phyloP scores from a whole-genome alignment of 1,284 basidiomycete genomes.

The Sphaerobolus stellatus region DNA sequence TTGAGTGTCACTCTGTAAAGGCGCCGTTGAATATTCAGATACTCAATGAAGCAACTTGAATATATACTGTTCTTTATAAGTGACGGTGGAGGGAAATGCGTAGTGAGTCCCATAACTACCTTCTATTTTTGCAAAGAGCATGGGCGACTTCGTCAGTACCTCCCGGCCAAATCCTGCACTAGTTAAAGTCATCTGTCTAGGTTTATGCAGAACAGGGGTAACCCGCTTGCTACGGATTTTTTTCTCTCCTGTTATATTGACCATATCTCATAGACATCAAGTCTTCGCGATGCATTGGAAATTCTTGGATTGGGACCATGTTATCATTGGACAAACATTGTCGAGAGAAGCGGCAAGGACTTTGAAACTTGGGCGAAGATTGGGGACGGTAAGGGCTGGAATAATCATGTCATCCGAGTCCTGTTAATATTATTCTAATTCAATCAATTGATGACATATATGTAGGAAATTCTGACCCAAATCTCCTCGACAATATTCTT shows the following conservation, averaged over 20 bases:
- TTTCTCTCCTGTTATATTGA: not conserved
- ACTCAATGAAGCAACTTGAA: no score
- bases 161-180: not conserved
- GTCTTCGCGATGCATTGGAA: slow-evolving; percentile 3
- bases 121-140: no score
- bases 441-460: no score
- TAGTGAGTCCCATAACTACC: no score
- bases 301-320: slow-evolving; percentile 4
- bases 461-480: not conserved
- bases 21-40: no score
- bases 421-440: not conserved
- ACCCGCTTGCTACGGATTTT: not conserved
- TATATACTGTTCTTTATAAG: no score
- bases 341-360: not conserved
- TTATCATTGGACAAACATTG: not conserved
- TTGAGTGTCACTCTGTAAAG: no score
- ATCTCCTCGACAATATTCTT: not conserved
- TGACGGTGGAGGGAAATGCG: no score
- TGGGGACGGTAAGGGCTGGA: not conserved
- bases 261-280: not conserved
- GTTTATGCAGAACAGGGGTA: slow-evolving; percentile 2
- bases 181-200: slow-evolving; percentile 1
- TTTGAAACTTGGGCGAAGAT: not conserved
- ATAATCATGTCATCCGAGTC: not conserved
- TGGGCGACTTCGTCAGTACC: no score